Percentiles rank a stretch among this genome's conserved stretches.
phyloP scores from a whole-genome alignment of 768 basidiomycete species.

The Trametes cingulata region DNA sequence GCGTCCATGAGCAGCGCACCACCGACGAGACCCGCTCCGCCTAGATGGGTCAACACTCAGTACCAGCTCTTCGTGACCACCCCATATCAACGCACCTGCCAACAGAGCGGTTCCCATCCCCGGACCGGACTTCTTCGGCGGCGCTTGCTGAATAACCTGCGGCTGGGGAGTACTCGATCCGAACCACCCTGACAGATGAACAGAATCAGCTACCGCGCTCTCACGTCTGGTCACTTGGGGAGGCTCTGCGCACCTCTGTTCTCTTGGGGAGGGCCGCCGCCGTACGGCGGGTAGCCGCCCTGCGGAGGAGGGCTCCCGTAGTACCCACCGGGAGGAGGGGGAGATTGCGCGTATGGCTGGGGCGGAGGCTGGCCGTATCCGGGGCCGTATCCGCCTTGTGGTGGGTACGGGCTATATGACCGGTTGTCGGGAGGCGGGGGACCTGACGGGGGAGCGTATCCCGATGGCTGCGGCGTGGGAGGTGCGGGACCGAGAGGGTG shows the following conservation, averaged over 20 bases:
- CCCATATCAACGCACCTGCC: slow-evolving; percentile 40
- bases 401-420: slow-evolving; percentile 32
- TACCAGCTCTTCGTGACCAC: not conserved
- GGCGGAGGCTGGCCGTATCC: slow-evolving; percentile 21
- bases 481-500: slow-evolving; percentile 63
- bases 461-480: slow-evolving; percentile 31
- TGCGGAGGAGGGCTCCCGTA: slow-evolving; percentile 31
- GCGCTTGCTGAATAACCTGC: slow-evolving; percentile 36
- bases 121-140: slow-evolving; percentile 47
- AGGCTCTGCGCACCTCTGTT: too few relatives aligned
- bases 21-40: slow-evolving; percentile 66
- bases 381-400: slow-evolving; percentile 17
- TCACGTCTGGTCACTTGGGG: slow-evolving; percentile 20
- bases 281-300: slow-evolving; percentile 29
- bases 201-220: slow-evolving; percentile 8
- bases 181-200: slow-evolving; percentile 33
- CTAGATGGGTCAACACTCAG: slow-evolving; percentile 33
- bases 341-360: slow-evolving; percentile 28
- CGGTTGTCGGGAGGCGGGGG: slow-evolving; percentile 48
- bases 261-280: slow-evolving; percentile 30
- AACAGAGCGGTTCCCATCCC: slow-evolving; percentile 50
- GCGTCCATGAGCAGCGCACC: slow-evolving; percentile 57
- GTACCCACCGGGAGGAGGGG: slow-evolving; percentile 20
- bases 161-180: slow-evolving; percentile 32
- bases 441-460: slow-evolving; percentile 38